A percentile compares a stretch with the other conserved stretches of the same genome.
These are phyloP conservation scores for Sporisorium sorghi DNA, from an alignment of 1,284 basidiomycete genomes.

Conservation along the genomic window DNA sequence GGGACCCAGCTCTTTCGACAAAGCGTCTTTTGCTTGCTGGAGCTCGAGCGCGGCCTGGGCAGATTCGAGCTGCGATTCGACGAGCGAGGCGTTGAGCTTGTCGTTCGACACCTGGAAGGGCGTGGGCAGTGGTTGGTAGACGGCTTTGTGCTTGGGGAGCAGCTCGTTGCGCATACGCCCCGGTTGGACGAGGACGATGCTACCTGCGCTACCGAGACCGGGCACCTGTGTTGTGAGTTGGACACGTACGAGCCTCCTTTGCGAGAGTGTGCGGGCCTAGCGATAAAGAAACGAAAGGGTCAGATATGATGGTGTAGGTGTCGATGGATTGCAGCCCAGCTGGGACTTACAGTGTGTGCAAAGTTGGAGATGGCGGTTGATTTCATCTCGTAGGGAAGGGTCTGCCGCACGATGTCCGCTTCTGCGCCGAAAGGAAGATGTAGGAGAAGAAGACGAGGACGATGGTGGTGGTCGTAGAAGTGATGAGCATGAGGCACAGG, in stretches of 20 bases:
- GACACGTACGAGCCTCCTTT: slow-evolving; percentile 50
- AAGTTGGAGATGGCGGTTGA: slow-evolving; percentile 32
- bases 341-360: slow-evolving; percentile 39
- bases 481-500: not conserved
- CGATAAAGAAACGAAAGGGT: not conserved
- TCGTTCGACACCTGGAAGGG: slow-evolving; percentile 30
- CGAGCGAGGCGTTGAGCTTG: slow-evolving; percentile 19
- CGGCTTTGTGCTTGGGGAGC: slow-evolving; percentile 29
- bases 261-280: slow-evolving; percentile 45
- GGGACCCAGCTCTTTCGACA: slow-evolving; percentile 35
- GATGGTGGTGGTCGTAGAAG: slow-evolving; percentile 4
- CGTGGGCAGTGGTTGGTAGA: slow-evolving; percentile 43
- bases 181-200: slow-evolving; percentile 41
- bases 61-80: slow-evolving; percentile 30
- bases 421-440: slow-evolving; percentile 1
- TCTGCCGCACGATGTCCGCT: slow-evolving; percentile 3
- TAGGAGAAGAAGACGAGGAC: not conserved
- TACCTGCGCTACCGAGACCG: slow-evolving; percentile 35
- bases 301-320: not conserved
- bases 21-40: slow-evolving; percentile 30
- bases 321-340: not conserved
- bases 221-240: slow-evolving; percentile 28
- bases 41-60: slow-evolving; percentile 20
- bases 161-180: slow-evolving; percentile 53
- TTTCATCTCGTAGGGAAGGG: slow-evolving; percentile 44